Base-by-base conservation (phyloP, 306 rosid genomes). In the Morella rubra region DNA sequence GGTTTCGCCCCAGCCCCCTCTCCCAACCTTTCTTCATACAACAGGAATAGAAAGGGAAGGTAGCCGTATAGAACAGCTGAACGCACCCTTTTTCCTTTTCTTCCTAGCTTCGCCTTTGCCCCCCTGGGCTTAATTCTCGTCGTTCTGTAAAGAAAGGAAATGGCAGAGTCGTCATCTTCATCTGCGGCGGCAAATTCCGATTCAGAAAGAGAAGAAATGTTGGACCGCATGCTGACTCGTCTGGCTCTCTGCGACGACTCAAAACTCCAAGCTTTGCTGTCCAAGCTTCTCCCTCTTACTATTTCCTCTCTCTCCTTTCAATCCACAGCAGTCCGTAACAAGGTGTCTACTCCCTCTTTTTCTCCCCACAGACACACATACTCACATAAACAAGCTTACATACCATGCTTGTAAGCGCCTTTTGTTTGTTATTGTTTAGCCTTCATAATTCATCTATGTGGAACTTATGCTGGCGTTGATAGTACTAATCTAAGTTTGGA, bases 201-300 rank as follows among this genome's bases (percentile, higher is more conserved):
- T 53, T 79, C 69, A 13, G 95, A 90, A 49, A 77, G 78, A 1
- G 97, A 85, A 83, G 95, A 95, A 80, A 81, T 89, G 79, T 90
- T 92, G 37, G 98, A 95, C 89, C 96, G 96, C 56, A 85, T 89
- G 87, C 86, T 95, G 2, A 95, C 98, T 77, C 90, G 93, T 22
- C 84, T 95, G 73, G 98, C 98, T 81, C 90, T 95, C 64, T 95
- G 95, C 79, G 96, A 92, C 47, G 98, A 95, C 83, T 86, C 96
- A 81, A 90, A 92, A 19, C 97, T 95, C 76, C 90, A 95, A 52
- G 71, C 86, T 50, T 76, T 95, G 67, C 98, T 95, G 75, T 81
- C 86, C 71, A 90, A 89, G 88, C 91, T 95, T 44, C 97, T 95
- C 60, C 98, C 98, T 7, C 72, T 83, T 76, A 80, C 91, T 53